These are phyloP conservation scores for Hansenula lynferdii DNA, from an alignment of 1,139 yeast genomes.

Conservation along the genomic window DNA sequence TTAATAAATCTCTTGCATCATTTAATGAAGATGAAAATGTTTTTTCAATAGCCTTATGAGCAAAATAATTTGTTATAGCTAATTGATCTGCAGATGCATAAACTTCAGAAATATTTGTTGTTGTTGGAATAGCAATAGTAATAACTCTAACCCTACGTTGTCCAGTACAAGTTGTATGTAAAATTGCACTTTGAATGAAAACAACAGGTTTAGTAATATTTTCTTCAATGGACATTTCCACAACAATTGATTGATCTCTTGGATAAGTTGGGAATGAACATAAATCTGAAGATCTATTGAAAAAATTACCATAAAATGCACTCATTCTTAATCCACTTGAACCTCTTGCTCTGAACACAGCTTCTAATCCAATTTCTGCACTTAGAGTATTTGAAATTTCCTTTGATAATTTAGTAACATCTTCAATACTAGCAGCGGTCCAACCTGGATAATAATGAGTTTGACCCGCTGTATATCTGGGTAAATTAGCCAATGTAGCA, in stretches of 20 bases:
- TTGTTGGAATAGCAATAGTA: slow-evolving; percentile 86
- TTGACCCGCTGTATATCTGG: slow-evolving; percentile 95
- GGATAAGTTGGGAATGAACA: slow-evolving; percentile 97
- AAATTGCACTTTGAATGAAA: slow-evolving; percentile 87
- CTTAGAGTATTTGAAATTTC: slow-evolving; percentile 87
- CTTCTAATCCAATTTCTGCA: slow-evolving; percentile 88
- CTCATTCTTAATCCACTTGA: slow-evolving; percentile 84
- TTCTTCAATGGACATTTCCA: slow-evolving; percentile 85
- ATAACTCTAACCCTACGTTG: slow-evolving; percentile 93
- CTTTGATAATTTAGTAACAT: slow-evolving; percentile 79
- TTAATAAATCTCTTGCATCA: slow-evolving; percentile 76
- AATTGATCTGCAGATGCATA: slow-evolving; percentile 96
- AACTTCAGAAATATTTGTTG: slow-evolving; percentile 70
- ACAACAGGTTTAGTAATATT: slow-evolving; percentile 75
- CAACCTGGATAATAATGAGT: slow-evolving; percentile 96
- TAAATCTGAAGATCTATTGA: slow-evolving; percentile 90
- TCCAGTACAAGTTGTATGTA: slow-evolving; percentile 84
- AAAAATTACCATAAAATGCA: slow-evolving; percentile 89
- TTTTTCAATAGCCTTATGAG: slow-evolving; percentile 86
- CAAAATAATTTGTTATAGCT: slow-evolving; percentile 73
- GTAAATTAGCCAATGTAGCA: slow-evolving; percentile 85
- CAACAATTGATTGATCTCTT: slow-evolving; percentile 89
- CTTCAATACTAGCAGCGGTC: slow-evolving; percentile 77
- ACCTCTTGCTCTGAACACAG: slow-evolving; percentile 92
- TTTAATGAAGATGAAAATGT: slow-evolving; percentile 61